Base-by-base conservation (phyloP, 2,329 filamentous ascomycete genomes). In the Botryotinia globosa region DNA sequence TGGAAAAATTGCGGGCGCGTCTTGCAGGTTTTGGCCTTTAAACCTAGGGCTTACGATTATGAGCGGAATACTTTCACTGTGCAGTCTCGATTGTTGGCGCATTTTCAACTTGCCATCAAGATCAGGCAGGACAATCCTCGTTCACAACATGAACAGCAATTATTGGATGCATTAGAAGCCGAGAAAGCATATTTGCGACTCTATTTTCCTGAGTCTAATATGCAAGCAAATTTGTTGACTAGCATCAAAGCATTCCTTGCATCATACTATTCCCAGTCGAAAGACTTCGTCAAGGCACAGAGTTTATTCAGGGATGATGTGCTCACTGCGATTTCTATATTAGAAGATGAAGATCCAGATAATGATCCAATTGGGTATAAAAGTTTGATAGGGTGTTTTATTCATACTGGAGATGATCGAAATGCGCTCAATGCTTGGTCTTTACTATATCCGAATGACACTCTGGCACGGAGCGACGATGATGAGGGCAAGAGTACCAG, bases 321-420 rank as follows among this genome's bases (percentile, higher is more conserved):
- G 25, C 0, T 51, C 48, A n/a, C 25, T n/a, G 12, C 5, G 12
- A 51, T 51, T 1, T 0, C 48, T 16, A 14, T n/a, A 6, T 51
- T 51, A n/a, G 10, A n/a, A 51, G 48, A 51, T 51, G 25, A n/a
- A 0, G 12, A 16, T 16, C 48, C 12, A 51, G 48, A 3, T 0
- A 51, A 51, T 51, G 48, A 51, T n/a, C 0, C 0, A 0, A n/a
- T n/a, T 7, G 48, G 48, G 25, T n/a, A n/a, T n/a, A 1, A 2
- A n/a, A 25, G 4, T 51, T 0, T 51, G 22, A 0, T 0, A n/a
- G 0, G 4, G 22, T 0, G 0, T 1, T 1, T 25, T 51, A 6
- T 0, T 48, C 22, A 51, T n/a, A 6, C 4, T 1, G 25, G 48
- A 14, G 25, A 14, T 51, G 12, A n/a, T 51, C 48, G 3, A 16